Percentiles rank a stretch among this genome's conserved stretches.
Conservation (phyloP, 768 basidiomycete species). For the Dioszegia hungarica region DNA sequence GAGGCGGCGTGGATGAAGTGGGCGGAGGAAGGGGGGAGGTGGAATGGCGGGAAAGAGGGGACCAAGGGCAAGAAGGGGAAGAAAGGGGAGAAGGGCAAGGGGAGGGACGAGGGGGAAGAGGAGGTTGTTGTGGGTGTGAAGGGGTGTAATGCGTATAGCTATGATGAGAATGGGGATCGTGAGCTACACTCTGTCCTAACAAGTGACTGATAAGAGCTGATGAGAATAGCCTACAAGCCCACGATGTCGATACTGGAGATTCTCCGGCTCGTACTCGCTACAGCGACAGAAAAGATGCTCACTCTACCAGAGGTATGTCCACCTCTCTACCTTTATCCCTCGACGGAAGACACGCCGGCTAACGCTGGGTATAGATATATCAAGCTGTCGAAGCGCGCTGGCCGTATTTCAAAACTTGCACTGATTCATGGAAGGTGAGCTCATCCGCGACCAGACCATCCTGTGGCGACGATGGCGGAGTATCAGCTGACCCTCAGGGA, state of each 20-base stretch:
- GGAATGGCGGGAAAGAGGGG: background rate
- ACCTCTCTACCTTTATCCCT: too few species aligned
- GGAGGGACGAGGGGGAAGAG: background rate
- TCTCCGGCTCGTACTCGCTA: background rate
- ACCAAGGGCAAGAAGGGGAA: background rate
- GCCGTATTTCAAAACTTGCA: conserved; percentile 2
- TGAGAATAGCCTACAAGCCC: background rate
- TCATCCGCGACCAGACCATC: background rate
- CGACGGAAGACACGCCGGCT: background rate
- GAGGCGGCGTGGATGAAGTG: conserved; percentile 1
- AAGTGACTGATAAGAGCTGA: background rate
- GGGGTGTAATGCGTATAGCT: conserved; percentile 5
- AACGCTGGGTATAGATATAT: background rate
- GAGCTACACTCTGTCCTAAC: background rate
- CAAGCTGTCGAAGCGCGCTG: background rate
- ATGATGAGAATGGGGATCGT: conserved; percentile 8
- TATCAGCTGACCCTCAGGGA: background rate
- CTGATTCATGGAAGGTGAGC: conserved; percentile 1
- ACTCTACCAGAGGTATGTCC: background rate
- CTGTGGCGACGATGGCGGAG: background rate
- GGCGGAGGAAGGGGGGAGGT: background rate
- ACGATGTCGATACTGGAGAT: conserved; percentile 1
- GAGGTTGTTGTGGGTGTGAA: background rate
- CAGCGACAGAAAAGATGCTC: background rate
- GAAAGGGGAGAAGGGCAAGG: background rate